Percentiles rank a stretch among this genome's conserved stretches.
Conservation (phyloP, 345 rosid genomes). For the Noccaea caerulescens region DNA sequence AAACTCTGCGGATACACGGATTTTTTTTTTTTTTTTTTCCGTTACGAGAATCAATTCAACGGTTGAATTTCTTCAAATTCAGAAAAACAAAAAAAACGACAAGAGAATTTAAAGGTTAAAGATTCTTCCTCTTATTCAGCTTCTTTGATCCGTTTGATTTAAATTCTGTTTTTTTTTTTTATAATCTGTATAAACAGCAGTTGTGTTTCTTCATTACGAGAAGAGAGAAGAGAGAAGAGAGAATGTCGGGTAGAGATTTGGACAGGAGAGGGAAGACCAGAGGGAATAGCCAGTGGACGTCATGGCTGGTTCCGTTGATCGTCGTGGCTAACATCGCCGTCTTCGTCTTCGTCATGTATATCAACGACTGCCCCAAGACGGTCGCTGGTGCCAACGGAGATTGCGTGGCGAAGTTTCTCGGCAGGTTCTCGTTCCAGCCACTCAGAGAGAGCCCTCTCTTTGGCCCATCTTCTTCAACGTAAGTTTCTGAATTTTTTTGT, state of each 20-base stretch:
- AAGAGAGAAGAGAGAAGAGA: conserved; percentile 39
- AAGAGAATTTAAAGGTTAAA: conserved; percentile 30
- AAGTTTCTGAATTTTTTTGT: conserved; percentile 31
- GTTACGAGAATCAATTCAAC: conserved; percentile 16
- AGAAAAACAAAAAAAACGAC: not conserved
- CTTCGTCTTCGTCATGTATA: conserved; percentile 69
- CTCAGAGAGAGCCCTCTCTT: conserved; percentile 81
- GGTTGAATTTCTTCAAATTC: conserved; percentile 24
- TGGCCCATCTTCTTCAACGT: conserved; percentile 92
- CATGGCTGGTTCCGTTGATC: conserved; percentile 84
- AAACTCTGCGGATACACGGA: not conserved
- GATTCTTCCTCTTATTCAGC: not conserved
- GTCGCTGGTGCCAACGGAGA: conserved; percentile 45
- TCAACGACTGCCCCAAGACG: conserved; percentile 84
- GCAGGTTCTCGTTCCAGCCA: conserved; percentile 88
- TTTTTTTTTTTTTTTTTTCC: not conserved
- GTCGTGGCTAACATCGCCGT: conserved; percentile 69
- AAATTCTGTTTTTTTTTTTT: not conserved
- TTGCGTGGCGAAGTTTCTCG: conserved; percentile 74
- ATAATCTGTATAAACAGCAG: not conserved
- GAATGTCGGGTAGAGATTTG: conserved; percentile 59
- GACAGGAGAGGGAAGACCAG: conserved; percentile 55
- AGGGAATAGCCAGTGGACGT: conserved; percentile 61
- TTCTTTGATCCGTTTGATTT: conserved; percentile 28
- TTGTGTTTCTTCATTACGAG: not conserved